Base-by-base conservation (phyloP, 495 filamentous ascomycete species). In the Hypoxylon lienhwacheense region DNA sequence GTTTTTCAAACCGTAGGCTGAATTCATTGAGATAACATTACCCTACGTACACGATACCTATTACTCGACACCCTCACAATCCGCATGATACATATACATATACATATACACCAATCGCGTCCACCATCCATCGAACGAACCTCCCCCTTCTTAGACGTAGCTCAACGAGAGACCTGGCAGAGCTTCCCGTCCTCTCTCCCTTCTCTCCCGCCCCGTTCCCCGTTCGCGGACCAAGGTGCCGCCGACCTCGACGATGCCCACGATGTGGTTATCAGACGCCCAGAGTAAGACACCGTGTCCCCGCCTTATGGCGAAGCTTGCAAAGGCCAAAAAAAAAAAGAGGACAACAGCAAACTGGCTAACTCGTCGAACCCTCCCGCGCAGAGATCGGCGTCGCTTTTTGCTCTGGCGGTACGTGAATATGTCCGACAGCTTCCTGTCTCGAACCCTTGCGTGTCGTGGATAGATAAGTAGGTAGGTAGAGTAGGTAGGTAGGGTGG, bases 341-440 rank as follows among this genome's bases (percentile, higher is more conserved):
- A n/a, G n/a, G n/a, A n/a, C n/a, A n/a, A n/a, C n/a, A n/a, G n/a
- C n/a, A n/a, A n/a, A n/a, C n/a, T n/a, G n/a, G n/a, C n/a, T n/a
- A n/a, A n/a, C n/a, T n/a, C n/a, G n/a, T n/a, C n/a, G n/a, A n/a
- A n/a, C n/a, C n/a, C n/a, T n/a, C n/a, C 50, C 33, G 15, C 52
- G 49, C 55, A 98, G 93, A 97, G 73, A 86, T 96, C 60, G 93
- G 93, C 55, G 89, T 95, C 44, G 86, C 89, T 71, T 97, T 97
- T 77, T 96, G 90, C 79, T 90, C 87, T 66, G 90, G 88, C 59
- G 92, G 90, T 93, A 89, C 69, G 88, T 86, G 29, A 47, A 19
- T 47, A 48, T 41, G 15, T n/a, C n/a, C n/a, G n/a, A n/a, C 16
- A 47, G 12, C 19, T 61, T 42, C 33, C 19, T 19, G 25, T 29